Conservation (phyloP, 129 eudicot species). For the Cynara cardunculus region DNA sequence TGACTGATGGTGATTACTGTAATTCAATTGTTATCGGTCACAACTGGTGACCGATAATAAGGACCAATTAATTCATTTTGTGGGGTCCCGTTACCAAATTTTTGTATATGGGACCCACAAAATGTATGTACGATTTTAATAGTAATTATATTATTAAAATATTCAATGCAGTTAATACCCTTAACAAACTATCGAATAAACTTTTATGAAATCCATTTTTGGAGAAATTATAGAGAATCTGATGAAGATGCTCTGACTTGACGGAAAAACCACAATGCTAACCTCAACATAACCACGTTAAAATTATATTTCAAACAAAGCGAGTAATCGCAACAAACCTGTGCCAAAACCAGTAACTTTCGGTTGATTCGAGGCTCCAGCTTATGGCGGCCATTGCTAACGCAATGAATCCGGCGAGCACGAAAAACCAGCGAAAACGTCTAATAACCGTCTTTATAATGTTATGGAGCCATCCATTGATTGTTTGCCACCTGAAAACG, state of each 20-base stretch:
- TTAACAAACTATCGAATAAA: too few relatives aligned
- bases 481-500: slow-evolving; percentile 50
- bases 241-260: too few relatives aligned
- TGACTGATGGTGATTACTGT: background rate
- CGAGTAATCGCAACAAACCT: slow-evolving; percentile 37
- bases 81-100: background rate
- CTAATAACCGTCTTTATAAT: slow-evolving; percentile 40
- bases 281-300: too few relatives aligned
- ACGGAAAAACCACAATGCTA: too few relatives aligned
- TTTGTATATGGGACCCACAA: background rate
- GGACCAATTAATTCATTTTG: background rate
- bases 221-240: too few relatives aligned
- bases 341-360: slow-evolving; percentile 94
- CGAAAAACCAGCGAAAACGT: slow-evolving; percentile 69
- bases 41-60: background rate
- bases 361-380: slow-evolving; percentile 69
- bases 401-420: slow-evolving; percentile 61
- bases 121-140: background rate
- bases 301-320: background rate
- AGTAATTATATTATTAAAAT: too few relatives aligned
- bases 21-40: too few relatives aligned
- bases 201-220: too few relatives aligned
- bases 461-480: slow-evolving; percentile 38
- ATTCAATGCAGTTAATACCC: too few relatives aligned
- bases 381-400: slow-evolving; percentile 71